phyloP scores from a whole-genome alignment of 495 filamentous ascomycete species.

The Talaromyces borbonicus region DNA sequence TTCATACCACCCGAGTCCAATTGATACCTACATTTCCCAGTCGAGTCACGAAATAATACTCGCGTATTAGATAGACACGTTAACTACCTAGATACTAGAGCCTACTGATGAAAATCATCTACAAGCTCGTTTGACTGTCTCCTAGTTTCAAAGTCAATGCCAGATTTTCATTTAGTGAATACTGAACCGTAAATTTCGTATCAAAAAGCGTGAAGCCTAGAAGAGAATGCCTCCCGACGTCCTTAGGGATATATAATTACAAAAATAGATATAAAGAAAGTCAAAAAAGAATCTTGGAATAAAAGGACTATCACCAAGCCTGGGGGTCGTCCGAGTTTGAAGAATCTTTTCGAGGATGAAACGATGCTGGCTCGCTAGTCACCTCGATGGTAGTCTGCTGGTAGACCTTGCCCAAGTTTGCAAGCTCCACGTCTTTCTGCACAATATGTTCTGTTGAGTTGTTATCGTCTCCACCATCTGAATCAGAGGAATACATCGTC shows the following conservation, averaged over 20 bases:
- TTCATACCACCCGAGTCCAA: too few species aligned
- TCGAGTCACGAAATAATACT: too few species aligned
- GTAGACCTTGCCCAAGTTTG: conserved; percentile 32
- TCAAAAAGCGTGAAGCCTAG: neutral
- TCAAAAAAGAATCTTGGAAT: neutral
- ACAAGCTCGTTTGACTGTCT: too few species aligned
- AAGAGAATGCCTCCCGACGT: neutral
- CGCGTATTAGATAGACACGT: too few species aligned
- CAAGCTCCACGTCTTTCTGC: conserved; percentile 23
- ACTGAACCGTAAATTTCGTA: too few species aligned
- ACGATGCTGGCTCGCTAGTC: conserved; percentile 26
- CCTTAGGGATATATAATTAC: neutral
- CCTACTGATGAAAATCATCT: too few species aligned
- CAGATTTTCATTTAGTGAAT: too few species aligned
- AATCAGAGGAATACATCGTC: conserved; percentile 5
- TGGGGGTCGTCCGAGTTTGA: neutral
- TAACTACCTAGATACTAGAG: too few species aligned
- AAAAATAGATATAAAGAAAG: neutral
- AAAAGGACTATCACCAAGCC: conserved; percentile 1
- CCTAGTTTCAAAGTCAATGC: too few species aligned
- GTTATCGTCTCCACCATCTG: conserved; percentile 14
- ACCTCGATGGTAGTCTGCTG: conserved; percentile 39
- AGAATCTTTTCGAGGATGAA: neutral
- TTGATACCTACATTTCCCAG: too few species aligned
- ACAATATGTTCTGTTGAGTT: conserved; percentile 32